These are phyloP conservation scores for Neurospora discreta DNA, from an alignment of 495 filamentous ascomycete genomes.

Conservation along the genomic window DNA sequence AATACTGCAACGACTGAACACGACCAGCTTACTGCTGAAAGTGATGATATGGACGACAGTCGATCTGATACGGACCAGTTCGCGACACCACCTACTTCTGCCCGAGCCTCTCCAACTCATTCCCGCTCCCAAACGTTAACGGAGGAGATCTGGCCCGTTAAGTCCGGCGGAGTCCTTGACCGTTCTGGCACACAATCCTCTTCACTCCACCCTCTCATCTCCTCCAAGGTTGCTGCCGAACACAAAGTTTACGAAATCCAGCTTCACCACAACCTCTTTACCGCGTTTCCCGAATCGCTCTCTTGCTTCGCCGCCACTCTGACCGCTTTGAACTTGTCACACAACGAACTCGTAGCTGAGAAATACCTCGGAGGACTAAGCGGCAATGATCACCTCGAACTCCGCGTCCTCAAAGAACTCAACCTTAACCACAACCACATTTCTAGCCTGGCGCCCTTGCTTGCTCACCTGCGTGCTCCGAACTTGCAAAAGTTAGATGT, in stretches of 20 bases:
- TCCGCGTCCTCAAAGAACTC: constrained; percentile 65
- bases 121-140: constrained; percentile 30
- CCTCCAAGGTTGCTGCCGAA: constrained; percentile 35
- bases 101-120: constrained; percentile 30
- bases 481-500: constrained; percentile 65
- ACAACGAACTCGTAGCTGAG: constrained; percentile 60
- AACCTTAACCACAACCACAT: constrained; percentile 61
- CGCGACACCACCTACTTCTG: constrained; percentile 40
- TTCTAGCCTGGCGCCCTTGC: constrained; percentile 50
- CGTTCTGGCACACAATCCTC: constrained; percentile 53
- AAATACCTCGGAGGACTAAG: constrained; percentile 35
- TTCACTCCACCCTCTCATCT: constrained; percentile 40
- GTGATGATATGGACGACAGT: constrained; percentile 29
- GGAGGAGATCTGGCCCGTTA: constrained; percentile 48
- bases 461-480: constrained; percentile 55
- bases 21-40: constrained; percentile 3
- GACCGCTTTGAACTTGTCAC: constrained; percentile 63
- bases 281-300: constrained; percentile 55
- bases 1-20: neutral
- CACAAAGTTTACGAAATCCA: constrained; percentile 44
- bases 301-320: constrained; percentile 56
- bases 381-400: constrained; percentile 42
- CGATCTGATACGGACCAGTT: constrained; percentile 63
- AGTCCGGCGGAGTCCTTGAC: constrained; percentile 62
- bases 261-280: constrained; percentile 67